Conservation (phyloP, 352 stramenopile genomes). For the Blastocystis sp. region DNA sequence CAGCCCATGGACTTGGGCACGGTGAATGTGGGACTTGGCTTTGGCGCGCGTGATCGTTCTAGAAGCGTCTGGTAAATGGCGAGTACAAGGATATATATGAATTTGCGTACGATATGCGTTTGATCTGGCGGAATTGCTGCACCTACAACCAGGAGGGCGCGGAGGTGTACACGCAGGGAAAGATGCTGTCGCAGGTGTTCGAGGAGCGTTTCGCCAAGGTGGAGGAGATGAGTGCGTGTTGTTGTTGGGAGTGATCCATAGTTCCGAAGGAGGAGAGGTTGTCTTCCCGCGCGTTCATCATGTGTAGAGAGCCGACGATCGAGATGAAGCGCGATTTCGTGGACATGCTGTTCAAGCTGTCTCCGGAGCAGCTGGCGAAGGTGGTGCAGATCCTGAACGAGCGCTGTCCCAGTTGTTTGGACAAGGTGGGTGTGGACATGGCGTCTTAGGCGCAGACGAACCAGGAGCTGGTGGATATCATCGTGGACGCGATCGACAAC, state of each 20-base stretch:
- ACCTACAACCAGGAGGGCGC: slow-evolving; percentile 79
- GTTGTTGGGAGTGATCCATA: neutral
- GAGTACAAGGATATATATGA: slow-evolving; percentile 71
- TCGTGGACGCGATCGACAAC: slow-evolving; percentile 82
- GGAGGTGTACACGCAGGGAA: slow-evolving; percentile 81
- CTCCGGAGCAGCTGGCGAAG: slow-evolving; percentile 77
- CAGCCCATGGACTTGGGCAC: slow-evolving; percentile 72
- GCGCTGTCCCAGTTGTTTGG: slow-evolving; percentile 80
- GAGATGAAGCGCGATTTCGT: slow-evolving; percentile 83
- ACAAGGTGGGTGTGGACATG: slow-evolving; percentile 75
- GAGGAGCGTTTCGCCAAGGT: slow-evolving; percentile 77
- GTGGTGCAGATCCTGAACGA: slow-evolving; percentile 81
- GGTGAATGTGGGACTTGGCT: slow-evolving; percentile 36
- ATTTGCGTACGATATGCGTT: slow-evolving; percentile 71
- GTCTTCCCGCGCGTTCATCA: neutral
- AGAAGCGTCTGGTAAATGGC: slow-evolving; percentile 67
- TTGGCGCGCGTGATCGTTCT: neutral
- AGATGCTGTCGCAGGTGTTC: slow-evolving; percentile 83
- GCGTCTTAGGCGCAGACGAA: slow-evolving; percentile 73
- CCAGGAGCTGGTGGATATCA: slow-evolving; percentile 82
- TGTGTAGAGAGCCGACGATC: slow-evolving; percentile 76
- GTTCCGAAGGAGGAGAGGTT: slow-evolving; percentile 15
- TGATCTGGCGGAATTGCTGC: slow-evolving; percentile 72
- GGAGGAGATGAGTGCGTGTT: slow-evolving; percentile 33
- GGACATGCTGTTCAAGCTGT: slow-evolving; percentile 84